phyloP scores from a whole-genome alignment of 495 filamentous ascomycete genomes.

The Articulospora tetracladia region DNA sequence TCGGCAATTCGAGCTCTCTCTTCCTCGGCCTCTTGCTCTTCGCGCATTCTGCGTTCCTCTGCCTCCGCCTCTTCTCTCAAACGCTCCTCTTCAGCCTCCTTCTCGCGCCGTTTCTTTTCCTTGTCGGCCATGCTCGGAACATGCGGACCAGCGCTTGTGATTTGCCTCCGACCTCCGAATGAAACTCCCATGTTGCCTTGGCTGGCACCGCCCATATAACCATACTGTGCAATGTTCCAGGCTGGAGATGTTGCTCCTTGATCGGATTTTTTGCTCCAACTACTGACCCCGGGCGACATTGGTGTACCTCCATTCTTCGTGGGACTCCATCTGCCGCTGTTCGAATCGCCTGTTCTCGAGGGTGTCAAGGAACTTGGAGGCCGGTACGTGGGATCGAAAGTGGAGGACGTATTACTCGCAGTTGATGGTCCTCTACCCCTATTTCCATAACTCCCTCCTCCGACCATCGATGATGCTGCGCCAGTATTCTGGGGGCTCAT shows the following conservation, averaged over 20 bases:
- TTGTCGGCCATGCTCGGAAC: constrained; percentile 67
- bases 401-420: constrained; percentile 59
- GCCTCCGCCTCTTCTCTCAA: constrained; percentile 60
- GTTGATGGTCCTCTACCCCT: constrained; percentile 63
- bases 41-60: constrained; percentile 54
- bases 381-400: constrained; percentile 26
- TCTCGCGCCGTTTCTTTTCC: constrained; percentile 47
- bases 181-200: constrained; percentile 92
- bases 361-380: constrained; percentile 38
- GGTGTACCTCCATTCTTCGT: constrained; percentile 43
- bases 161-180: constrained; percentile 89
- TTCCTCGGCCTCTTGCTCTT: constrained; percentile 59
- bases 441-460: constrained; percentile 30
- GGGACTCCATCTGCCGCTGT: constrained; percentile 57
- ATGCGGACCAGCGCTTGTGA: constrained; percentile 74
- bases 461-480: constrained; percentile 35
- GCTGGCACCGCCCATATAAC: constrained; percentile 96
- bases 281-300: constrained; percentile 55
- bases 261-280: constrained; percentile 85
- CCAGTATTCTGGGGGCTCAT: constrained; percentile 68
- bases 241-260: constrained; percentile 79
- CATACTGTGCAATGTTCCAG: constrained; percentile 99
- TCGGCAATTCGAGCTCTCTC: constrained; percentile 64
- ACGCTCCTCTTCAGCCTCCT: constrained; percentile 53
- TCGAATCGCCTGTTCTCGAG: constrained; percentile 43